These are phyloP conservation scores for Ophiostoma novo-ulmi DNA, from an alignment of 2,329 filamentous ascomycete genomes.

Conservation along the genomic window DNA sequence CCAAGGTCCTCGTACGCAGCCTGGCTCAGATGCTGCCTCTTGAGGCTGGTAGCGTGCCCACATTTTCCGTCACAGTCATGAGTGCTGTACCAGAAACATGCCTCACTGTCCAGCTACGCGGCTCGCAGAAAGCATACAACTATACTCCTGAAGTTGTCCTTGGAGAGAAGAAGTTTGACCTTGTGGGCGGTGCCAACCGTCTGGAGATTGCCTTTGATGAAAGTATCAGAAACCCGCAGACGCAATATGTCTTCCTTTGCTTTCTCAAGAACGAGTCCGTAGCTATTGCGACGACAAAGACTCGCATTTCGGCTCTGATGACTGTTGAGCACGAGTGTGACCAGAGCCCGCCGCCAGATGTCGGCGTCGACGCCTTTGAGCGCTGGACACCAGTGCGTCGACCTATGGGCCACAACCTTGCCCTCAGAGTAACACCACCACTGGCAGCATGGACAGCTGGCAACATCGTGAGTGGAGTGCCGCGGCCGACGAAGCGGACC, in stretches of 20 bases:
- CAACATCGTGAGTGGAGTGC: conserved; percentile 28
- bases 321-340: conserved; percentile 31
- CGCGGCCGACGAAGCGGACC: conserved; percentile 29
- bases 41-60: conserved; percentile 26
- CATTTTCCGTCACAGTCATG: conserved; percentile 26
- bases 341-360: conserved; percentile 27
- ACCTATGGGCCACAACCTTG: conserved; percentile 31
- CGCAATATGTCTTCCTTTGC: conserved; percentile 30
- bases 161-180: conserved; percentile 17
- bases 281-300: conserved; percentile 27
- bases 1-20: conserved; percentile 30
- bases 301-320: conserved; percentile 28
- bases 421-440: conserved; percentile 26
- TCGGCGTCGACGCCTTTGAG: conserved; percentile 31
- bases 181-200: background rate
- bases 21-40: conserved; percentile 31
- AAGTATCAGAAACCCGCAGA: conserved; percentile 27
- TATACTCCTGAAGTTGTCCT: conserved; percentile 30
- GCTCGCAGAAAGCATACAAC: conserved; percentile 30
- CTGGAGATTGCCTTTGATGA: conserved; percentile 23
- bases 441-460: conserved; percentile 18
- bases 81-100: conserved; percentile 20
- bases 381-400: conserved; percentile 31
- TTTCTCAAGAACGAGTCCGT: conserved; percentile 30
- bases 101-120: conserved; percentile 29